phyloP scores from a whole-genome alignment of 495 filamentous ascomycete genomes.

The Zalerion maritima region DNA sequence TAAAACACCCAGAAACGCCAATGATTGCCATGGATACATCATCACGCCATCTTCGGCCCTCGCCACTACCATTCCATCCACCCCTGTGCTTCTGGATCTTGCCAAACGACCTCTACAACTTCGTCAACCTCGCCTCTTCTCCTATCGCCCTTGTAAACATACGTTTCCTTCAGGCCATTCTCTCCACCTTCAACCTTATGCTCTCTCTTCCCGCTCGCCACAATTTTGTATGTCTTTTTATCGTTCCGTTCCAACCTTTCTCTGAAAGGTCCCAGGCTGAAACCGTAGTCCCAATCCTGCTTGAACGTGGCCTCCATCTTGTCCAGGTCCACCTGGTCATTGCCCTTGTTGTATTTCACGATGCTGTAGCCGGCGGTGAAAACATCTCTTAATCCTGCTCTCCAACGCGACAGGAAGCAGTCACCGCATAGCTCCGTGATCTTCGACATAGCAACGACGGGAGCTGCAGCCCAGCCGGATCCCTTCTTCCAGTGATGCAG shows the following conservation, averaged over 20 bases:
- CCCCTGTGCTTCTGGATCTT: too few relatives aligned
- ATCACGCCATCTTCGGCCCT: too few relatives aligned
- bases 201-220: too few relatives aligned
- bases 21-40: too few relatives aligned
- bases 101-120: slow-evolving; percentile 15
- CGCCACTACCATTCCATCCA: too few relatives aligned
- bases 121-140: slow-evolving; percentile 11
- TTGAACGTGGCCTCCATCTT: slow-evolving; percentile 48
- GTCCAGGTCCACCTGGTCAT: slow-evolving; percentile 35
- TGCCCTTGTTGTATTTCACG: slow-evolving; percentile 36
- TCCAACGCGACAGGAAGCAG: slow-evolving; percentile 48
- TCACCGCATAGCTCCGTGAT: slow-evolving; percentile 42
- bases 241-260: slow-evolving; percentile 6
- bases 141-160: slow-evolving; percentile 9
- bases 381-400: slow-evolving; percentile 42
- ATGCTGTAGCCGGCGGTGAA: slow-evolving; percentile 51
- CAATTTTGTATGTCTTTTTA: slow-evolving; percentile 26
- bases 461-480: slow-evolving; percentile 30
- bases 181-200: slow-evolving; percentile 10
- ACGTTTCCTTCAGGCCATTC: slow-evolving; percentile 12
- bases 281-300: slow-evolving; percentile 35
- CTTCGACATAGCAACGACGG: slow-evolving; percentile 44
- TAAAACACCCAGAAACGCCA: too few relatives aligned
- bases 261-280: slow-evolving; percentile 38
- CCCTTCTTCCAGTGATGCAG: slow-evolving; percentile 60